phyloP scores from a whole-genome alignment of 352 stramenopile genomes.

The Phytophthora pseudosyringae region DNA sequence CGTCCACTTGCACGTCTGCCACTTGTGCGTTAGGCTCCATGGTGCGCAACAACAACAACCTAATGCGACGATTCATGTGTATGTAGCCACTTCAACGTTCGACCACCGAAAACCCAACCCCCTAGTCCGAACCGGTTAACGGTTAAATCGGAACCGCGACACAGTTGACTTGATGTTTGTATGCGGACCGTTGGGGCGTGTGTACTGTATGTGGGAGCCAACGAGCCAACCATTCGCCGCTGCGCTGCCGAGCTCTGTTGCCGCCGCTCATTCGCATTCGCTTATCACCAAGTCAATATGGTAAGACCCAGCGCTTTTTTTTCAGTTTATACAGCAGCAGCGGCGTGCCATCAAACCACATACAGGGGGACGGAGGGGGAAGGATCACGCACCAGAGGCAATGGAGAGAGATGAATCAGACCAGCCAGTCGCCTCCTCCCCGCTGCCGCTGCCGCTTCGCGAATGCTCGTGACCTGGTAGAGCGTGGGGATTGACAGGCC shows the following conservation, averaged over 20 bases:
- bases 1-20: neutral
- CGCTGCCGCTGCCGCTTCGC: too few relatives aligned
- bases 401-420: too few relatives aligned
- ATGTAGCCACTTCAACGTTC: constrained; percentile 29
- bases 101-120: constrained; percentile 2
- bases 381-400: too few relatives aligned
- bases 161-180: neutral
- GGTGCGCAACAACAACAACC: neutral
- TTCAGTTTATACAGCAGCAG: constrained; percentile 2
- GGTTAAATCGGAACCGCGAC: constrained; percentile 1
- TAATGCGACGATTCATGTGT: constrained; percentile 19
- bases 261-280: constrained; percentile 76
- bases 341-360: neutral
- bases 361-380: too few relatives aligned
- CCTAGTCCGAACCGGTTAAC: neutral
- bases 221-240: constrained; percentile 83
- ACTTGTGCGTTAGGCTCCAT: neutral
- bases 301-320: constrained; percentile 50
- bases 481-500: constrained; percentile 46
- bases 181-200: neutral
- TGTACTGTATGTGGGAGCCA: constrained; percentile 44
- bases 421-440: too few relatives aligned
- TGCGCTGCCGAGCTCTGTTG: constrained; percentile 9
- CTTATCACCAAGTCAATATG: constrained; percentile 92
- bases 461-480: neutral